phyloP scores from a whole-genome alignment of 1,284 basidiomycete species.

The Sphaerobolus stellatus region DNA sequence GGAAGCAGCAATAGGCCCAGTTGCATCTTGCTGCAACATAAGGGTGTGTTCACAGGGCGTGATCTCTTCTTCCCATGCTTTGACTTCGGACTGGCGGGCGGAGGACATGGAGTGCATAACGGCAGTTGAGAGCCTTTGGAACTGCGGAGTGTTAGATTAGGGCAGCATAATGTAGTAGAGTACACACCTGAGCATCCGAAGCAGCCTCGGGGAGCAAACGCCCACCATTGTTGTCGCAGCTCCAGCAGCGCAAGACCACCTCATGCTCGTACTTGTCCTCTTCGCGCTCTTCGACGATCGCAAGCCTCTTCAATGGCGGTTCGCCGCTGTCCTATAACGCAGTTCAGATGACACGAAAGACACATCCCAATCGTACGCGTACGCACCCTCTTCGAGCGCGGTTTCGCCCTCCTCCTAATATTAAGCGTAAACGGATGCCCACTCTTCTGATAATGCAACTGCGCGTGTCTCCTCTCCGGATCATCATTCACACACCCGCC shows the following conservation, averaged over 20 bases:
- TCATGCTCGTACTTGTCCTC: conserved; percentile 83
- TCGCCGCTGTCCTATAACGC: conserved; percentile 50
- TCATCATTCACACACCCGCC: conserved; percentile 70
- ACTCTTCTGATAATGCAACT: conserved; percentile 67
- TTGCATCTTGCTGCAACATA: conserved; percentile 66
- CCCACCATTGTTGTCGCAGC: conserved; percentile 58
- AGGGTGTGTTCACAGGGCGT: conserved; percentile 84
- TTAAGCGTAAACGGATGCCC: conserved; percentile 82
- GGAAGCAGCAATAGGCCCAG: conserved; percentile 52
- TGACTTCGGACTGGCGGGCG: conserved; percentile 89
- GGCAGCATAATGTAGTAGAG: conserved; percentile 18
- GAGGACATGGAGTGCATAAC: conserved; percentile 86
- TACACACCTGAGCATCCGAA: conserved; percentile 34
- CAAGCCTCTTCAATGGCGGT: conserved; percentile 85
- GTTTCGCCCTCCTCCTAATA: conserved; percentile 74
- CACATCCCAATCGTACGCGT: not conserved
- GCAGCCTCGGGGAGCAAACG: conserved; percentile 44
- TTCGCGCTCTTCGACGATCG: conserved; percentile 82
- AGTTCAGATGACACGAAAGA: not conserved
- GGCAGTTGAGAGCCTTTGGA: conserved; percentile 60
- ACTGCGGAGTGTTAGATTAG: conserved; percentile 31
- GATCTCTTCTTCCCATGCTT: conserved; percentile 98
- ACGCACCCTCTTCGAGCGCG: conserved; percentile 65
- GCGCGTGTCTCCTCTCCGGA: conserved; percentile 65
- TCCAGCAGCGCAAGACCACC: conserved; percentile 76